phyloP scores from a whole-genome alignment of 2,329 filamentous ascomycete species.

The Sclerotinia spermophila region DNA sequence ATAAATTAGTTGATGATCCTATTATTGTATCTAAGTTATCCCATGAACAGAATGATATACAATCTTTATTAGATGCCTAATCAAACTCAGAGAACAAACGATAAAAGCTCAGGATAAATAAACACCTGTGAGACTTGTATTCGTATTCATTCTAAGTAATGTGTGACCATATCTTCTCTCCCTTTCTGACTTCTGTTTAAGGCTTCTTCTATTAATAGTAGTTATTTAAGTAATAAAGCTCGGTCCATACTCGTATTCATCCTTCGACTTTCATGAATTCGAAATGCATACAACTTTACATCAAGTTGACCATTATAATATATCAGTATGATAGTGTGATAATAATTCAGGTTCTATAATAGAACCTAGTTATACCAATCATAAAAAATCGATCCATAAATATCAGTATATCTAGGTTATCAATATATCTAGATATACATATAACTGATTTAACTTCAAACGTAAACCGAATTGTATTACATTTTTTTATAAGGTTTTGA shows the following conservation, averaged over 20 bases:
- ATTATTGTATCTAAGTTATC: neutral
- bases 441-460: too few relatives aligned
- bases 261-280: constrained; percentile 6
- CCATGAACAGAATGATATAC: neutral
- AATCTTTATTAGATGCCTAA: neutral
- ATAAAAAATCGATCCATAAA: too few relatives aligned
- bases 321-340: neutral
- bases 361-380: too few relatives aligned
- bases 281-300: neutral
- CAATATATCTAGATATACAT: too few relatives aligned
- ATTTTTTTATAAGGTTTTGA: too few relatives aligned
- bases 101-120: too few relatives aligned
- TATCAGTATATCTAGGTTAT: too few relatives aligned
- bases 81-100: too few relatives aligned
- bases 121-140: neutral
- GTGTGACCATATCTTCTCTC: neutral
- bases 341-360: too few relatives aligned
- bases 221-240: neutral
- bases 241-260: constrained; percentile 8
- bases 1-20: neutral
- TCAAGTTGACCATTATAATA: neutral
- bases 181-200: neutral
- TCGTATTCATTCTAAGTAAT: neutral
- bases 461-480: too few relatives aligned
- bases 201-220: neutral